Base-by-base conservation (phyloP, 805 yeast species). In the Brettanomyces anomalus region DNA sequence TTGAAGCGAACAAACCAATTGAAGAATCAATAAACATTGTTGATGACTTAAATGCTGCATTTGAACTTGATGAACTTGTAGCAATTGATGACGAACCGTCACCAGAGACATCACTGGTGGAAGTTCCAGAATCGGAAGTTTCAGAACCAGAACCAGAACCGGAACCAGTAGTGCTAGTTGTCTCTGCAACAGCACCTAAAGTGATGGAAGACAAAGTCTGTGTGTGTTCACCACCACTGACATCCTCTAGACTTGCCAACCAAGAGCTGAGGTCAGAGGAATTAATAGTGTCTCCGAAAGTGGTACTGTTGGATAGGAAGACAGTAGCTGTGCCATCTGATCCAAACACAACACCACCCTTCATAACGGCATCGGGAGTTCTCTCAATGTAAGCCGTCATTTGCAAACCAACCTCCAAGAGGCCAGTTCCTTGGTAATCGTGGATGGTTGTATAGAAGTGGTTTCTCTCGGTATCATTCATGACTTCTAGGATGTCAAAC, bases 261-360 rank as follows among this genome's bases (percentile, higher is more conserved):
- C 84, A 72, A 2, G 52, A 39, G 41, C 61, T 54, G 10, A 82
- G 53, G 42, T 67, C 68, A n/a, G 66, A 48, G 17, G 69, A 75
- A 13, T 59, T 43, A 24, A 82, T 54, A n/a, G 70, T 53, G 2
- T 55, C 51, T 50, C 70, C 77, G 47, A 81, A 69, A 1, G 67
- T 40, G 28, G 85, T 73, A 26, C 61, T 57, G 54, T 79, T 72
- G 31, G 81, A 71, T 47, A 81, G 47, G 61, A 80, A 83, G 4
- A 79, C 78, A n/a, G 75, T 61, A 15, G 76, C 80, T 36, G 66
- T 67, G 36, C 87, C 87, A 48, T 70, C 68, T 42, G 74, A 61
- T 46, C 75, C 85, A 52, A 83, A 81, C 5, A 76, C 71, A 39
- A 80, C 87, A 58, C 89, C 90, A 45, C 90, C 90, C 43, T 50